These are phyloP conservation scores for Trypanosoma mega DNA, from an alignment of 208 protist species.

Conservation along the genomic window DNA sequence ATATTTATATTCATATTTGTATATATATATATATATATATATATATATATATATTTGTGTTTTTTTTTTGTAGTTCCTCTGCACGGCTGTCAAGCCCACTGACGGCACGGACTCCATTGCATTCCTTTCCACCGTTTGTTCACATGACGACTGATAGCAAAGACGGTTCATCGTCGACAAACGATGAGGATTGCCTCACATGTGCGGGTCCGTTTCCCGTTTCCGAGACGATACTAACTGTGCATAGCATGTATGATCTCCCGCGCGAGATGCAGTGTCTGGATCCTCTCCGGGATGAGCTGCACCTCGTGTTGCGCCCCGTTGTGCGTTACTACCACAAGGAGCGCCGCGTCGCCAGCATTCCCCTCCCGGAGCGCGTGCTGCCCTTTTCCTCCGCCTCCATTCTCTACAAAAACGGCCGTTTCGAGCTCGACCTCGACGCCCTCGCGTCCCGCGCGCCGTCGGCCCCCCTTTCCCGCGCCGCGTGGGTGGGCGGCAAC, in stretches of 20 bases:
- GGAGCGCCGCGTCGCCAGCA: constrained; percentile 39
- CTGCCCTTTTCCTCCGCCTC: constrained; percentile 42
- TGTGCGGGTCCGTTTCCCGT: constrained; percentile 13
- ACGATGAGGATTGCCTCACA: neutral
- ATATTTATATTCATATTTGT: constrained; percentile 19
- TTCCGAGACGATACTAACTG: constrained; percentile 32
- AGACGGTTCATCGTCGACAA: neutral
- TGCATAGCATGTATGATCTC: constrained; percentile 63
- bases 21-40: constrained; percentile 10
- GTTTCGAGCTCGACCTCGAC: constrained; percentile 58
- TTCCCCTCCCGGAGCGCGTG: constrained; percentile 41
- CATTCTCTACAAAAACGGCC: constrained; percentile 43
- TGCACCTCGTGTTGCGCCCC: constrained; percentile 55
- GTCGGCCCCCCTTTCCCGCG: constrained; percentile 10
- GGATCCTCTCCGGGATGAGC: constrained; percentile 30
- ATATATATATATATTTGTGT: constrained; percentile 7
- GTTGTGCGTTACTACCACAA: constrained; percentile 56
- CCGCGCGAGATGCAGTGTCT: constrained; percentile 55
- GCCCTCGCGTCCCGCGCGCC: constrained; percentile 11
- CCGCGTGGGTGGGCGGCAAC: constrained; percentile 27
- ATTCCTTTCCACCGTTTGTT: neutral
- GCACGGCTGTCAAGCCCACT: neutral
- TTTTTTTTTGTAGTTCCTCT: constrained; percentile 7
- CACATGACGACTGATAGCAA: neutral
- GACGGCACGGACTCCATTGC: neutral